Evolutionary conservation across 2,329 filamentous ascomycete species (phyloP), one percentile per base, ranked within the genome.

Genomic region (Cladophialophora bantiana): DNA sequence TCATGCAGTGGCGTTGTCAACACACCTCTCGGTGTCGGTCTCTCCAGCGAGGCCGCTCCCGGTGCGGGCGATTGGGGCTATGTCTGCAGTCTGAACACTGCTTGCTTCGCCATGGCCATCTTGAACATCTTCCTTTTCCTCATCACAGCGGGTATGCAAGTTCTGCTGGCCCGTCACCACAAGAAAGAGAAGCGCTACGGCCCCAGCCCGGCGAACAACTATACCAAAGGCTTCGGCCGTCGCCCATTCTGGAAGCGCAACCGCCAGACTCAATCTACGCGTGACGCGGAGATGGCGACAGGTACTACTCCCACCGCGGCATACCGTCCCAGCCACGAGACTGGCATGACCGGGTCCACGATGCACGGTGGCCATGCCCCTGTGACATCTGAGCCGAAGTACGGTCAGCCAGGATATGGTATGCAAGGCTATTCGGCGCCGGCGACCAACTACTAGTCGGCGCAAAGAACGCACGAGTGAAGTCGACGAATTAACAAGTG

Each of bases 41-140:
- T 85, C 7, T 82, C 85, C 1, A 76, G 77, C 58, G 79, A 81
- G 32, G 79, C 83, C 40, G 83, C 84, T 38, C 77, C 79, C n/a
- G 79, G 81, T 26, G 80, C 80, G 67, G 80, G 83, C n/a, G 79
- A 82, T 52, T 81, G 81, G 72, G 82, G 81, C 40, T 79, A 80
- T 52, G 88, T 90, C 0, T 97, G 94, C 82, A 84, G 84, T 66
- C 82, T 97, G 72, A 88, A 96, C 79, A 92, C 89, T 58, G 93
- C 89, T 53, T 86, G 84, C 67, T 89, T 97, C 71, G 90, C 91
- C 3, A 88, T 95, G 15, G 82, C 93, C 35, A 90, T 97, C 67
- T 86, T 93, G 64, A 90, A 85, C 74, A 88, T 91, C 88, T 93
- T 91, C 80, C 88, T 94, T 79, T 95, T 94, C 84, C 75, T 92